Conservation (phyloP, 129 eudicot genomes). For the Centaurea solstitialis region DNA sequence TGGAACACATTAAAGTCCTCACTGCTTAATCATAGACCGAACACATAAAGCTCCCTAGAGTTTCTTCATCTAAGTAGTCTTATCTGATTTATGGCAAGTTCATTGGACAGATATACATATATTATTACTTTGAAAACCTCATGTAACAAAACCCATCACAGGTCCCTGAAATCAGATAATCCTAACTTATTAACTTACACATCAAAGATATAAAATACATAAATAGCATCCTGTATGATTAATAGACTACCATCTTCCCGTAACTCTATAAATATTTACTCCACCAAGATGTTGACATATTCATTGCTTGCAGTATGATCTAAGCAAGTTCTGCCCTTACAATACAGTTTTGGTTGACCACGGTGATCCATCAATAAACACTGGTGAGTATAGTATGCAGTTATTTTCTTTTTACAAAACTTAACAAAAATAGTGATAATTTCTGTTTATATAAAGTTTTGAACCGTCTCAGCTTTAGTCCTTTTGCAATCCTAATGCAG, state of each 20-base stretch:
- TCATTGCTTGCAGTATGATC: conserved; percentile 69
- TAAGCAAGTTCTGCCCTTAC: conserved; percentile 88
- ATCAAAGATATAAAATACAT: background rate
- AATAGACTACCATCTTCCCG: background rate
- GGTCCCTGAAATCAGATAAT: background rate
- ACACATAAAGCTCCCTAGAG: background rate
- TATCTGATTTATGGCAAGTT: background rate
- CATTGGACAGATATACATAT: background rate
- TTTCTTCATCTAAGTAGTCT: background rate
- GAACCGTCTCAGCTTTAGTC: background rate
- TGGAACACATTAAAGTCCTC: background rate
- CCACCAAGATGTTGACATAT: conserved; percentile 5
- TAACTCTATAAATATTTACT: too few relatives aligned
- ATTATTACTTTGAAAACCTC: background rate
- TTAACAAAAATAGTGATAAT: background rate
- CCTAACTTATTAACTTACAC: background rate
- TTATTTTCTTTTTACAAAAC: background rate
- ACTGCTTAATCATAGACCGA: background rate
- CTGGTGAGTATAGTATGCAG: conserved; percentile 47
- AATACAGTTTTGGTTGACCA: conserved; percentile 94
- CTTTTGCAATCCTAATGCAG: conserved; percentile 48
- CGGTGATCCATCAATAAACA: conserved; percentile 95
- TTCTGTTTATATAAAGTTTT: background rate
- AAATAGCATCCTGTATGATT: background rate
- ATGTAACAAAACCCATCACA: background rate